A percentile compares a stretch with the other conserved stretches of the same genome.
Conservation (phyloP, 768 basidiomycete species). For the Nevesoporus exiguus region DNA sequence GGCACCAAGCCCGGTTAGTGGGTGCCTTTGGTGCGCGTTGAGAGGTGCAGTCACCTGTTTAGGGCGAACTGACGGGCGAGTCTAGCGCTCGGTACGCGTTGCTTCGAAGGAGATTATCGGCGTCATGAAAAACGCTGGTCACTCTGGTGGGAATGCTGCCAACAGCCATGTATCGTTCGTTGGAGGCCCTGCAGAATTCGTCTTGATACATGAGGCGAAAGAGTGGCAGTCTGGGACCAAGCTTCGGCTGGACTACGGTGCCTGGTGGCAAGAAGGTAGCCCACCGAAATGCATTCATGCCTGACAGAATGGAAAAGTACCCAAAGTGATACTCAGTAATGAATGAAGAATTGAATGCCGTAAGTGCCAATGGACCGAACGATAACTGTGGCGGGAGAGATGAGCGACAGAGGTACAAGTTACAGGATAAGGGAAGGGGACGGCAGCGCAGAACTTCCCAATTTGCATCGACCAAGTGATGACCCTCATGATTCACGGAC, state of each 20-base stretch:
- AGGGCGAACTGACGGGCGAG: conserved; percentile 3
- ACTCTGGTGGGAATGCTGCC: background rate
- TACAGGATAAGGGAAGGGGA: background rate
- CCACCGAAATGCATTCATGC: conserved; percentile 8
- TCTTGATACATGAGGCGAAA: conserved; percentile 50
- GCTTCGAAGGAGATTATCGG: conserved; percentile 53
- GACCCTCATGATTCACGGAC: too few species aligned
- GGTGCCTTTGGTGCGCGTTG: conserved; percentile 44
- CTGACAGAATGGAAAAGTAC: conserved; percentile 12
- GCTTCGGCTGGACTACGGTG: conserved; percentile 24
- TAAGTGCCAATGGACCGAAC: background rate
- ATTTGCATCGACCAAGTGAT: too few species aligned
- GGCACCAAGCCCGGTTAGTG: conserved; percentile 46
- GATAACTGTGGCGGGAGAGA: background rate
- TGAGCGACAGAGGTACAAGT: background rate
- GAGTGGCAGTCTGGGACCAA: conserved; percentile 46
- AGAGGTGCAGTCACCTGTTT: background rate
- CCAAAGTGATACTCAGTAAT: background rate
- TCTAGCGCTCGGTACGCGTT: conserved; percentile 49
- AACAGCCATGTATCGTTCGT: conserved; percentile 34
- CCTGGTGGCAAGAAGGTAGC: conserved; percentile 16
- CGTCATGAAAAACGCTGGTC: conserved; percentile 7
- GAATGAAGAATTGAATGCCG: background rate
- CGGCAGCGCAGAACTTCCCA: background rate
- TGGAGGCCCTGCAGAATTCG: conserved; percentile 53